phyloP scores from a whole-genome alignment of 2,329 filamentous ascomycete species.

The Cladosporium sp. region DNA sequence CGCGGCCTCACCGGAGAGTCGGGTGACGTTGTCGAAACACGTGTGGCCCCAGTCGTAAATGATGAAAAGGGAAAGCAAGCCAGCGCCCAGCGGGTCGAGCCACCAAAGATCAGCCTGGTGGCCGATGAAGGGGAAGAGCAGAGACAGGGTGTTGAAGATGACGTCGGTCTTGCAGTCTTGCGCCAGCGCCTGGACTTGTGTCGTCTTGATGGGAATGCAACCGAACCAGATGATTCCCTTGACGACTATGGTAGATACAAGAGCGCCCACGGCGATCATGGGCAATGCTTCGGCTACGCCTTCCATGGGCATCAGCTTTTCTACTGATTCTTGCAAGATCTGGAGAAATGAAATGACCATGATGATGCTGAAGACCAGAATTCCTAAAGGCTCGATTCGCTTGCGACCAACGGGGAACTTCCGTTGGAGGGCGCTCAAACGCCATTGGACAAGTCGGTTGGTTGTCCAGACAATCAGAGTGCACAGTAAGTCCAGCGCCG shows the following conservation, averaged over 20 bases:
- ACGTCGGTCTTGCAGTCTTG: conserved; percentile 63
- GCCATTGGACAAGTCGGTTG: conserved; percentile 56
- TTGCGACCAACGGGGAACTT: conserved; percentile 55
- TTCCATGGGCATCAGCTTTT: conserved; percentile 49
- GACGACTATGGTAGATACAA: conserved; percentile 53
- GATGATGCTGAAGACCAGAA: conserved; percentile 58
- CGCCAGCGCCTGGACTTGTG: conserved; percentile 58
- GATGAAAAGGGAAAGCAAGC: conserved; percentile 60
- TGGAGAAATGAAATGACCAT: conserved; percentile 61
- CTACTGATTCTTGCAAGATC: conserved; percentile 56
- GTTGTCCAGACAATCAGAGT: conserved; percentile 59
- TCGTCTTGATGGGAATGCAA: conserved; percentile 57
- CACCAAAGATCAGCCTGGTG: conserved; percentile 58
- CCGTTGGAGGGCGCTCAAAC: conserved; percentile 44
- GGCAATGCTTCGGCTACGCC: conserved; percentile 48
- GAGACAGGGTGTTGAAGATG: conserved; percentile 59
- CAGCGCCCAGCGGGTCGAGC: conserved; percentile 60
- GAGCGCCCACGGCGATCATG: conserved; percentile 51
- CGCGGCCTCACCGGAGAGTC: conserved; percentile 55
- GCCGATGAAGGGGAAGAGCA: conserved; percentile 60
- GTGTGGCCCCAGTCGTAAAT: conserved; percentile 65
- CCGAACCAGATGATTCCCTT: conserved; percentile 59
- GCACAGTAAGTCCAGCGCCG: conserved; percentile 56
- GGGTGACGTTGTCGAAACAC: conserved; percentile 54
- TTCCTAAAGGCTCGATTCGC: conserved; percentile 57